Percentiles rank a stretch among this genome's conserved stretches.
Conservation (phyloP, 345 rosid species). For the Hibiscus tridactylites region DNA sequence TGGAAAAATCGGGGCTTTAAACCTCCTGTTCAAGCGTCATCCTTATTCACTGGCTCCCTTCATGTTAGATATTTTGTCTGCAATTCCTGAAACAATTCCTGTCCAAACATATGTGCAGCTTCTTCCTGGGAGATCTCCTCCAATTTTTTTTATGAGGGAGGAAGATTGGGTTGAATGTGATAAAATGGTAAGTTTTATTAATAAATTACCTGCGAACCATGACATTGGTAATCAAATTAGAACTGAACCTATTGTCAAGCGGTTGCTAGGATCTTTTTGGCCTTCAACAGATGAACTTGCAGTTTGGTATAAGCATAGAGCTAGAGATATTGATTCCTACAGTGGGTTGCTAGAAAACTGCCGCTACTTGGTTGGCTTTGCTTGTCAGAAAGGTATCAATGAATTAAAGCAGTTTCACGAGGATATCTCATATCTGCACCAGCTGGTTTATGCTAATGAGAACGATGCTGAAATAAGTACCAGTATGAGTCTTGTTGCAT, state of each 20-base stretch:
- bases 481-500: constrained; percentile 56
- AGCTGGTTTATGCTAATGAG: constrained; percentile 62
- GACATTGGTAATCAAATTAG: constrained; percentile 40
- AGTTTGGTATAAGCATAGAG: constrained; percentile 77
- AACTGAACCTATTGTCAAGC: constrained; percentile 73
- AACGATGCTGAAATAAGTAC: constrained; percentile 37
- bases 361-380: constrained; percentile 64
- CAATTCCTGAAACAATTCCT: constrained; percentile 86
- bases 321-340: constrained; percentile 72
- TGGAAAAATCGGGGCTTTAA: constrained; percentile 92
- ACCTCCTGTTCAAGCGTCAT: constrained; percentile 90
- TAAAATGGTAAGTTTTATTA: constrained; percentile 54
- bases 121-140: constrained; percentile 85
- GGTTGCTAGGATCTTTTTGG: constrained; percentile 54
- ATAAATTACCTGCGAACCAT: constrained; percentile 41
- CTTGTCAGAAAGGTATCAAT: constrained; percentile 61
- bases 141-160: constrained; percentile 62
- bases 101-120: constrained; percentile 80
- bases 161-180: constrained; percentile 99
- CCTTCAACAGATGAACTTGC: constrained; percentile 61
- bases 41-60: constrained; percentile 71
- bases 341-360: constrained; percentile 91
- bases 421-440: constrained; percentile 65
- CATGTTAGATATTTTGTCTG: constrained; percentile 59
- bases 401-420: constrained; percentile 67